Evolutionary conservation across 768 basidiomycete species (phyloP).

Genomic region (Phaeotremella skinneri): DNA sequence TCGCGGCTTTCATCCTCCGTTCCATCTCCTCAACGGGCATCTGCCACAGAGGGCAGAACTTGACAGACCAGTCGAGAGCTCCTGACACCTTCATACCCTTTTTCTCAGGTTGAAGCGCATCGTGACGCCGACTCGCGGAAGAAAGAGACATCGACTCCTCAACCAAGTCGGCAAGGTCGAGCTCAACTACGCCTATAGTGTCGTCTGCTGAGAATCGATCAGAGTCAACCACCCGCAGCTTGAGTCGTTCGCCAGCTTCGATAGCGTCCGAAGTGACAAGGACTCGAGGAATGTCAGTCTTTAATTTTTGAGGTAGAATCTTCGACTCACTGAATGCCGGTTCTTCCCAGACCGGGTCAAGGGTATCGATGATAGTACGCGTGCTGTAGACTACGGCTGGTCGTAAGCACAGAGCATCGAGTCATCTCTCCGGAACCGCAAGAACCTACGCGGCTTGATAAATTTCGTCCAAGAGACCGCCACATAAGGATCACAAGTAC

Average conservation of each 20-base stretch:
- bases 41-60: slow-evolving; percentile 49
- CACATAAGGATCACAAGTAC: slow-evolving; percentile 50
- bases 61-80: slow-evolving; percentile 39
- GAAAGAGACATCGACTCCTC: slow-evolving; percentile 6
- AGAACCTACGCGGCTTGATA: slow-evolving; percentile 40
- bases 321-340: slow-evolving; percentile 42
- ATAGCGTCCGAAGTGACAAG: slow-evolving; percentile 46
- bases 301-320: background rate
- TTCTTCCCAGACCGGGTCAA: slow-evolving; percentile 51
- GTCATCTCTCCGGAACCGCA: background rate
- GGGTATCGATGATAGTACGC: slow-evolving; percentile 46
- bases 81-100: slow-evolving; percentile 42
- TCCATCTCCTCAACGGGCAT: slow-evolving; percentile 34
- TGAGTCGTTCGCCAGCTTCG: slow-evolving; percentile 47
- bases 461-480: slow-evolving; percentile 47
- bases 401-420: background rate
- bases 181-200: slow-evolving; percentile 46
- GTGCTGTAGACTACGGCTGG: slow-evolving; percentile 38
- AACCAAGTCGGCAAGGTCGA: slow-evolving; percentile 47
- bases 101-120: slow-evolving; percentile 28
- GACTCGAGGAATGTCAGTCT: slow-evolving; percentile 29
- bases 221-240: slow-evolving; percentile 45
- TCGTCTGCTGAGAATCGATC: slow-evolving; percentile 51
- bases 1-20: slow-evolving; percentile 11
- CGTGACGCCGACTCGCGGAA: slow-evolving; percentile 19